Base-by-base conservation (phyloP, 2,329 filamentous ascomycete genomes). In the Cucurbitaria berberidis region DNA sequence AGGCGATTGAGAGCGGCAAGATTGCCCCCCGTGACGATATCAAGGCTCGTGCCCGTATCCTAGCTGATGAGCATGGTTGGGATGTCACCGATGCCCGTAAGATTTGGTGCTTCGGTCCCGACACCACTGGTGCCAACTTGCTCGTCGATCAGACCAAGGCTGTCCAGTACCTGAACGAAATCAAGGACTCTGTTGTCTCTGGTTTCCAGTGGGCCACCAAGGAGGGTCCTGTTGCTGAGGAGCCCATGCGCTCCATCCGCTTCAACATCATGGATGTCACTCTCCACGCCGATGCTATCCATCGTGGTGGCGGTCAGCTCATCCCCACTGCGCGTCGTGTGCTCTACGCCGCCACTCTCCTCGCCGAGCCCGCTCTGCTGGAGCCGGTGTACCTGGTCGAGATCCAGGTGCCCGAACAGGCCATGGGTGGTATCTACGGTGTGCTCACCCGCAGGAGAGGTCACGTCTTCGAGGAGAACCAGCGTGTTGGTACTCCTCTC, bases 201-300 rank as follows among this genome's bases (percentile, higher is more conserved):
- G 95, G 95, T 88, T 99, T 99, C 92, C 95, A 99, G 83, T 99
- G 95, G 95, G 95, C 95, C 68, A 91, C 91, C 72, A 89, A 93
- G 77, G 95, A 99, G 86, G 95, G 95, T 84, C 95, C 95, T 74
- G 82, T 99, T 77, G 93, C 90, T 71, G 95, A 99, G 83, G 95
- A 99, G 88, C 95, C 95, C 73, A 93, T 99, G 92, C 91, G 95
- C 78, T 89, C 89, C 68, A 81, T 96, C 80, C 91, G 95, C 84
- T 99, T 96, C 87, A 99, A 99, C 89, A 89, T 99, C 80, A 88
- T 97, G 78, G 95, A 99, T 90, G 95, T 99, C 72, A 99, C 95
- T 73, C 91, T 99, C 62, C 95, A 99, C 86, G 92, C 95, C 76
- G 95, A 99, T 89, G 93, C 95, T 74, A 99, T 99, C 73, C 95